These are phyloP conservation scores for Acrodontium crateriforme DNA, from an alignment of 2,329 filamentous ascomycete genomes.

Conservation along the genomic window DNA sequence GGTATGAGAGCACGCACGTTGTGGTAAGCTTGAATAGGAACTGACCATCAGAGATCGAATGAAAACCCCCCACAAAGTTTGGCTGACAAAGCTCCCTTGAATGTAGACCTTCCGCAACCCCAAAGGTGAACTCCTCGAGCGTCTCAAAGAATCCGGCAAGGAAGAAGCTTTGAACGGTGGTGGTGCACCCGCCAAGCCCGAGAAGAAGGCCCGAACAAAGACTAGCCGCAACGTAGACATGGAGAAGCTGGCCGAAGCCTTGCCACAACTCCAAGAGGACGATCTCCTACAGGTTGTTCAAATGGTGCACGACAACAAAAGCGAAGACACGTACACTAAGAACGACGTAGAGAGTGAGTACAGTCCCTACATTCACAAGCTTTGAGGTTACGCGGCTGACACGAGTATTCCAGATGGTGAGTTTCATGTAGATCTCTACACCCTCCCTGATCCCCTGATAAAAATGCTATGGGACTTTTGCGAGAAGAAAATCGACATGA, in stretches of 20 bases:
- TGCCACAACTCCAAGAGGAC: slow-evolving; percentile 82
- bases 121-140: slow-evolving; percentile 65
- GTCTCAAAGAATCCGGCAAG: slow-evolving; percentile 70
- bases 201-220: slow-evolving; percentile 63
- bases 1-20: slow-evolving; percentile 70
- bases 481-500: slow-evolving; percentile 23
- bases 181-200: slow-evolving; percentile 44
- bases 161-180: slow-evolving; percentile 41
- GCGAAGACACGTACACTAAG: slow-evolving; percentile 84
- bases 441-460: slow-evolving; percentile 76
- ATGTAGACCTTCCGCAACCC: slow-evolving; percentile 74
- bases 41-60: too few relatives aligned
- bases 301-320: slow-evolving; percentile 96
- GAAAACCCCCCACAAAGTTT: too few relatives aligned
- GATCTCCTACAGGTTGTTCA: slow-evolving; percentile 90
- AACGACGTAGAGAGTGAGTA: slow-evolving; percentile 79
- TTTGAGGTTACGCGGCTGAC: slow-evolving; percentile 17
- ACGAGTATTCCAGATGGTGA: slow-evolving; percentile 55
- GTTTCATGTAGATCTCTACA: slow-evolving; percentile 96
- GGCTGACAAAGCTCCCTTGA: background rate
- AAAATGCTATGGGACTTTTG: slow-evolving; percentile 94
- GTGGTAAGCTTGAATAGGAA: slow-evolving; percentile 40
- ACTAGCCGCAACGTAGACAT: slow-evolving; percentile 53
- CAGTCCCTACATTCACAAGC: background rate
- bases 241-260: slow-evolving; percentile 87